Conservation (phyloP, 2,329 filamentous ascomycete species). For the Pseudogymnoascus pannorum region DNA sequence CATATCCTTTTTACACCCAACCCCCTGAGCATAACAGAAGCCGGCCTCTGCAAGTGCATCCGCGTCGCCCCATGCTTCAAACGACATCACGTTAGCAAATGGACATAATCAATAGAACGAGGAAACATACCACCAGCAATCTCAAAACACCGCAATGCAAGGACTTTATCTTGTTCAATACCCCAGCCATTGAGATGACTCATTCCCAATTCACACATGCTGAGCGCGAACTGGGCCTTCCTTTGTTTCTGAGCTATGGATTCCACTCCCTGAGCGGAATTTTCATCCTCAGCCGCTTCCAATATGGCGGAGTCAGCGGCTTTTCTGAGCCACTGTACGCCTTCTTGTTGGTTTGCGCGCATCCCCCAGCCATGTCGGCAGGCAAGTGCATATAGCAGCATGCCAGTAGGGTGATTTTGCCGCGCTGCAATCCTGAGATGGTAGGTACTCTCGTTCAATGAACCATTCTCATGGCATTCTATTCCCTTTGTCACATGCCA, state of each 20-base stretch:
- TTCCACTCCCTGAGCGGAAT: constrained; percentile 55
- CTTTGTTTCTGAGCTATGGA: constrained; percentile 68
- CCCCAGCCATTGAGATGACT: constrained; percentile 99
- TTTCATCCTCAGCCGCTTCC: constrained; percentile 78
- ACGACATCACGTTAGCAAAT: constrained; percentile 19
- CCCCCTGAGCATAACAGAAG: constrained; percentile 89
- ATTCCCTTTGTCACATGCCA: constrained; percentile 89
- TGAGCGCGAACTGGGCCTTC: constrained; percentile 87
- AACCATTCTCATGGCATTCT: constrained; percentile 78
- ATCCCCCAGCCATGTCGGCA: constrained; percentile 98
- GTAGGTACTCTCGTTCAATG: constrained; percentile 89
- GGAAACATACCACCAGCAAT: constrained; percentile 70
- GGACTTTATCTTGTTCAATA: constrained; percentile 80
- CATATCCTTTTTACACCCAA: constrained; percentile 92
- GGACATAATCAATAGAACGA: neutral
- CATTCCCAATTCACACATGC: constrained; percentile 92
- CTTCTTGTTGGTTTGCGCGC: constrained; percentile 83
- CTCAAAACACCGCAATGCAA: constrained; percentile 90
- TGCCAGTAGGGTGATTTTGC: constrained; percentile 80
- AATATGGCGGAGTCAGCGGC: constrained; percentile 78
- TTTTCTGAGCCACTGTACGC: constrained; percentile 84
- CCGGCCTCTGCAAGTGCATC: constrained; percentile 92
- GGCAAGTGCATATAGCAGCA: constrained; percentile 91
- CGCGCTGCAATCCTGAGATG: constrained; percentile 85
- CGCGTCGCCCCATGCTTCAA: constrained; percentile 77